Percentiles rank a stretch among this genome's conserved stretches.
phyloP scores from a whole-genome alignment of 1,139 yeast species.

The Pichia cactophila region DNA sequence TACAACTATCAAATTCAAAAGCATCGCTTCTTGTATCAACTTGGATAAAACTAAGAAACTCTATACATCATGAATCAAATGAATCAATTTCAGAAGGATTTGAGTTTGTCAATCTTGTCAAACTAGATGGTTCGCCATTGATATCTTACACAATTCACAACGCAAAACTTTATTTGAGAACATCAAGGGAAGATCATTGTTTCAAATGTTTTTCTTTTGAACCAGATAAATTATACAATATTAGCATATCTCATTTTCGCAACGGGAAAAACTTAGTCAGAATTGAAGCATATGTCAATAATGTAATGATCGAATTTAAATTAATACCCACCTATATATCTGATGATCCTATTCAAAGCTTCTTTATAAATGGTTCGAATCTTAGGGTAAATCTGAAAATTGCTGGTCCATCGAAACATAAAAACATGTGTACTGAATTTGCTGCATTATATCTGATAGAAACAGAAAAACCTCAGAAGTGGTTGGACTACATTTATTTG shows the following conservation, averaged over 20 bases:
- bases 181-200: slow-evolving; percentile 10
- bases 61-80: not conserved
- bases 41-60: slow-evolving; percentile 2
- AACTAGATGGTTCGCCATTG: not conserved
- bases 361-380: not conserved
- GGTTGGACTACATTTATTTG: slow-evolving; percentile 31
- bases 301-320: slow-evolving; percentile 28
- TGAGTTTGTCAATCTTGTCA: not conserved
- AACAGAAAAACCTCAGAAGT: slow-evolving; percentile 27
- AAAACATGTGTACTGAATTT: slow-evolving; percentile 6
- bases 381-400: slow-evolving; percentile 5
- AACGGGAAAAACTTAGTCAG: slow-evolving; percentile 18
- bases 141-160: slow-evolving; percentile 14
- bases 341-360: not conserved
- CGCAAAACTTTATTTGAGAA: slow-evolving; percentile 10
- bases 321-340: slow-evolving; percentile 18
- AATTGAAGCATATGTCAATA: slow-evolving; percentile 30
- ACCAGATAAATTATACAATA: slow-evolving; percentile 20
- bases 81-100: not conserved
- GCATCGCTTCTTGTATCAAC: slow-evolving; percentile 3
- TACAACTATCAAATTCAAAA: not conserved
- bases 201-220: slow-evolving; percentile 27
- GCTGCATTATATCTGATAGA: slow-evolving; percentile 24
- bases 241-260: slow-evolving; percentile 22
- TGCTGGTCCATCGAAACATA: slow-evolving; percentile 9